Percentiles rank a stretch among this genome's conserved stretches.
These are phyloP conservation scores for Danielia reshetovae DNA, from an alignment of 805 yeast genomes.

Conservation along the genomic window DNA sequence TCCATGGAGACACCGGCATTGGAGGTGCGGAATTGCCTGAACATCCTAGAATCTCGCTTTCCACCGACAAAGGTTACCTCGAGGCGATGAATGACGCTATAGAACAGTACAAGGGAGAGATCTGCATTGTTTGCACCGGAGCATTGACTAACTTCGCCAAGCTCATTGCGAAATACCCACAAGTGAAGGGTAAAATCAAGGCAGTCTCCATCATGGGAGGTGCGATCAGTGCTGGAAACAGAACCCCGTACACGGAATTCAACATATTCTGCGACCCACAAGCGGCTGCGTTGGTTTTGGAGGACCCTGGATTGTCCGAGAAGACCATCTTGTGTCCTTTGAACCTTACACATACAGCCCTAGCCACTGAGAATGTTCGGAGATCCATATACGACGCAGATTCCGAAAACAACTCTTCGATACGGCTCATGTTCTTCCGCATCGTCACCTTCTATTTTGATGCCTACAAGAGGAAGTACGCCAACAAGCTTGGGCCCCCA, in stretches of 20 bases:
- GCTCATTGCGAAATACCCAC: conserved; percentile 54
- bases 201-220: conserved; percentile 79
- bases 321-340: conserved; percentile 59
- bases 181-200: conserved; percentile 44
- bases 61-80: conserved; percentile 24
- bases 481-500: conserved; percentile 12
- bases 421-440: conserved; percentile 9
- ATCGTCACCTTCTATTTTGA: conserved; percentile 10
- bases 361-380: conserved; percentile 36
- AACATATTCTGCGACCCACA: conserved; percentile 72
- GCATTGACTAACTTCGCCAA: conserved; percentile 69
- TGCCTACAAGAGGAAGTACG: conserved; percentile 9
- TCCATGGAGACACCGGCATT: conserved; percentile 73
- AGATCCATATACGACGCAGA: conserved; percentile 16
- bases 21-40: conserved; percentile 69
- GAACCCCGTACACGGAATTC: conserved; percentile 61
- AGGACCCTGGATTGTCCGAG: conserved; percentile 41
- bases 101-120: conserved; percentile 38
- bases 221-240: conserved; percentile 47
- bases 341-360: conserved; percentile 65
- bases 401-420: conserved; percentile 3
- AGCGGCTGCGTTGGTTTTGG: conserved; percentile 61
- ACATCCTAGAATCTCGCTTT: conserved; percentile 28
- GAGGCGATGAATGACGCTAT: conserved; percentile 44
- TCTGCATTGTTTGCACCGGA: conserved; percentile 71